phyloP scores from a whole-genome alignment of 2,329 filamentous ascomycete genomes.

The Penicillium sp. region DNA sequence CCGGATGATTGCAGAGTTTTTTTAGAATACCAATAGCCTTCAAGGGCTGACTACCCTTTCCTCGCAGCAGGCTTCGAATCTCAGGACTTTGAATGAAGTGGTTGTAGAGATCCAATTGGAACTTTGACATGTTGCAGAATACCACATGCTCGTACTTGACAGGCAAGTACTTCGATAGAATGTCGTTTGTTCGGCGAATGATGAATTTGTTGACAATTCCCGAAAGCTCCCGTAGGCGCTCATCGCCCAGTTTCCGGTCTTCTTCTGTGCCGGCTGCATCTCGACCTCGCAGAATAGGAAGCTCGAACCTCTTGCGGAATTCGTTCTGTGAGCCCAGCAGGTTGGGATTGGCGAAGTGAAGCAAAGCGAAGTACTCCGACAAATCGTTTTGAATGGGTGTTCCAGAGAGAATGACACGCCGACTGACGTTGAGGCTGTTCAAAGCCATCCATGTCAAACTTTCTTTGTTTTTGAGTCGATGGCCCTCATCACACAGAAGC shows the following conservation, averaged over 20 bases:
- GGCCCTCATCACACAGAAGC: slow-evolving; percentile 93
- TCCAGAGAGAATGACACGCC: slow-evolving; percentile 91
- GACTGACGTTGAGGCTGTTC: slow-evolving; percentile 84
- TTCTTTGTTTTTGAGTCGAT: slow-evolving; percentile 94
- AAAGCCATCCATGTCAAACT: slow-evolving; percentile 92
- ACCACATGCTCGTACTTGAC: slow-evolving; percentile 99
- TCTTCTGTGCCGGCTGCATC: slow-evolving; percentile 86
- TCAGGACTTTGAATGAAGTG: slow-evolving; percentile 96
- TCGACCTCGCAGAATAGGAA: slow-evolving; percentile 87
- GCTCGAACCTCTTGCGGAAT: slow-evolving; percentile 90
- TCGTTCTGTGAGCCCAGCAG: slow-evolving; percentile 85
- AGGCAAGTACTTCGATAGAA: slow-evolving; percentile 93
- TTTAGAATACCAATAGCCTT: slow-evolving; percentile 97
- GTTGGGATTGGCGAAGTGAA: slow-evolving; percentile 95
- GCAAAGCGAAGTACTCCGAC: slow-evolving; percentile 95
- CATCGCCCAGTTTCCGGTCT: slow-evolving; percentile 79
- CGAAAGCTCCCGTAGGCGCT: slow-evolving; percentile 78
- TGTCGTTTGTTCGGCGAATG: slow-evolving; percentile 96
- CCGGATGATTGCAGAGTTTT: slow-evolving; percentile 97
- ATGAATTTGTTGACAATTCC: slow-evolving; percentile 95
- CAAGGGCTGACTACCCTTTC: slow-evolving; percentile 92
- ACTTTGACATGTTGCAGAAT: slow-evolving; percentile 91
- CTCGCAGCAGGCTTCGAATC: slow-evolving; percentile 85
- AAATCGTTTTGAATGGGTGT: slow-evolving; percentile 98
- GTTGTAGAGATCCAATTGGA: slow-evolving; percentile 92